phyloP scores from a whole-genome alignment of 192 early-diverging fungal genomes.

The Podila clonocystis region DNA sequence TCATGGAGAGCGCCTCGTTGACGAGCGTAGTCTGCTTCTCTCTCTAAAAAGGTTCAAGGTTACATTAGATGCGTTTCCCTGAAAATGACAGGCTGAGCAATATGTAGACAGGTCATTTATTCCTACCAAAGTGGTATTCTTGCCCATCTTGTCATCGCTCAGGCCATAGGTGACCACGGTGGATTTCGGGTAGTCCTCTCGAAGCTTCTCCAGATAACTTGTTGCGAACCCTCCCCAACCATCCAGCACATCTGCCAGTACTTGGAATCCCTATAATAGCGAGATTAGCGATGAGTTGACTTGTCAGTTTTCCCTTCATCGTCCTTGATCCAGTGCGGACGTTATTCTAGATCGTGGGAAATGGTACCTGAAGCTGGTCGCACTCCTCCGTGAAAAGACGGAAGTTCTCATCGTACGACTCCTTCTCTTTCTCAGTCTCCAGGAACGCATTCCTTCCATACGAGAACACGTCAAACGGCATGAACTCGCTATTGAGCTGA shows the following conservation, averaged over 20 bases:
- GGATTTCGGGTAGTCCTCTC: constrained; percentile 78
- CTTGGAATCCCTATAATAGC: constrained; percentile 72
- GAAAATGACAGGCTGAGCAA: background rate
- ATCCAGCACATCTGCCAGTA: constrained; percentile 66
- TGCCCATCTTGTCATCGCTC: constrained; percentile 40
- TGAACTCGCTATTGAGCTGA: constrained; percentile 54
- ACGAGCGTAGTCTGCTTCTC: constrained; percentile 42
- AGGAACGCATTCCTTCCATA: constrained; percentile 57
- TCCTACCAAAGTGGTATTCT: constrained; percentile 17
- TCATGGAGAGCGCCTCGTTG: constrained; percentile 51
- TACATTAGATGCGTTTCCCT: background rate
- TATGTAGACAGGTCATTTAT: background rate
- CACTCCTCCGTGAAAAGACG: constrained; percentile 66
- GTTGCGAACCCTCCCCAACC: constrained; percentile 78
- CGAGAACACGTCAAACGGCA: constrained; percentile 64
- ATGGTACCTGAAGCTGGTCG: constrained; percentile 58
- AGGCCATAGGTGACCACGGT: constrained; percentile 68
- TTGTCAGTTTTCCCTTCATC: no score
- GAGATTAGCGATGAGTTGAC: no score
- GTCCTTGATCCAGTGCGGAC: no score
- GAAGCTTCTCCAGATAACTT: constrained; percentile 65
- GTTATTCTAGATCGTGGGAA: background rate
- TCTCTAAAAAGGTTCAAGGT: constrained; percentile 10
- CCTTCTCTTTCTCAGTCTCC: constrained; percentile 63
- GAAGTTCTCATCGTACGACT: constrained; percentile 63